These are phyloP conservation scores for Magnaporthiopsis incrustans DNA, from an alignment of 2,329 filamentous ascomycete genomes.

Conservation along the genomic window DNA sequence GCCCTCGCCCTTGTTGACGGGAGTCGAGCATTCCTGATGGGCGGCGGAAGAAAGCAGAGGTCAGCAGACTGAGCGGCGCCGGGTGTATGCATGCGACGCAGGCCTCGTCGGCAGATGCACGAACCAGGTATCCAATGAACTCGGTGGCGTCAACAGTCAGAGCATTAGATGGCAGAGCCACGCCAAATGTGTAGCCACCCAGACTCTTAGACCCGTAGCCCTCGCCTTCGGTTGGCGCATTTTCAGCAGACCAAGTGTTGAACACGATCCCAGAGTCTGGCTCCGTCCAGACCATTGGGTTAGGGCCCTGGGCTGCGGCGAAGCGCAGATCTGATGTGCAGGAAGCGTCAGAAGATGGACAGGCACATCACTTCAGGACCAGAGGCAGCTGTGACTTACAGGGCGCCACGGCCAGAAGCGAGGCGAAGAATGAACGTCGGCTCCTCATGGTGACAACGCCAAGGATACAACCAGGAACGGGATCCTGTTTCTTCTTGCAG, in stretches of 20 bases:
- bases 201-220: slow-evolving; percentile 8
- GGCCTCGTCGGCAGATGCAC: slow-evolving; percentile 13
- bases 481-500: background rate
- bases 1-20: slow-evolving; percentile 35
- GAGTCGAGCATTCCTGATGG: slow-evolving; percentile 35
- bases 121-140: slow-evolving; percentile 46
- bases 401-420: slow-evolving; percentile 3
- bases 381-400: background rate
- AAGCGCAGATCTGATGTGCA: background rate
- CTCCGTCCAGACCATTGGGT: slow-evolving; percentile 31
- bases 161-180: slow-evolving; percentile 38
- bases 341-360: background rate
- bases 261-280: slow-evolving; percentile 42
- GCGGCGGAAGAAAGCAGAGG: slow-evolving; percentile 1
- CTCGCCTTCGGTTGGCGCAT: slow-evolving; percentile 28
- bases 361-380: background rate
- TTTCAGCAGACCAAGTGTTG: slow-evolving; percentile 36
- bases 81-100: slow-evolving; percentile 3
- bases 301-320: slow-evolving; percentile 15
- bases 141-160: slow-evolving; percentile 35
- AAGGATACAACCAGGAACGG: background rate
- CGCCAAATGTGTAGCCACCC: slow-evolving; percentile 36
- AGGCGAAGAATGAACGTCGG: slow-evolving; percentile 1
- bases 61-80: background rate
- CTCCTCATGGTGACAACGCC: slow-evolving; percentile 1